A percentile compares a stretch with the other conserved stretches of the same genome.
Evolutionary conservation across 2,329 filamentous ascomycete genomes (phyloP).

Genomic region (Colletotrichum chlorophyti): DNA sequence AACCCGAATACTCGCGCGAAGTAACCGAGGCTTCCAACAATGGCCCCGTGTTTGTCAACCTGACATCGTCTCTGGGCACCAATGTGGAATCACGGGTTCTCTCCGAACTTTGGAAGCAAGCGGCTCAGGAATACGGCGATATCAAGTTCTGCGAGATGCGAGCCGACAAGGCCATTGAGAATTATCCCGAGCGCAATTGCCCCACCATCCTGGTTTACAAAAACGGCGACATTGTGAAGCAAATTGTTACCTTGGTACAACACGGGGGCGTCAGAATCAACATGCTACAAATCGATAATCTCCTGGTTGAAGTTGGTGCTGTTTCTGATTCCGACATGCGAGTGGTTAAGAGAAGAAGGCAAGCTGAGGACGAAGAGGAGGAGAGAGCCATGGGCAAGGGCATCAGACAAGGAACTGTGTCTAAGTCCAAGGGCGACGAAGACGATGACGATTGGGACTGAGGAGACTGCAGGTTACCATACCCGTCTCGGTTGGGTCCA

Average conservation of each 20-base stretch:
- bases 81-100: slow-evolving; percentile 87
- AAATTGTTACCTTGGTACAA: slow-evolving; percentile 87
- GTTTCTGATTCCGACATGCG: slow-evolving; percentile 81
- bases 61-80: slow-evolving; percentile 78
- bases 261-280: slow-evolving; percentile 75
- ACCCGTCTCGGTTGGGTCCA: too few species aligned
- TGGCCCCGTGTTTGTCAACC: slow-evolving; percentile 75
- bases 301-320: slow-evolving; percentile 84
- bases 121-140: slow-evolving; percentile 86
- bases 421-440: slow-evolving; percentile 47
- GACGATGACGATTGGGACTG: slow-evolving; percentile 70
- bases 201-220: slow-evolving; percentile 93
- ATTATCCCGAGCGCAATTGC: slow-evolving; percentile 93
- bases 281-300: slow-evolving; percentile 77
- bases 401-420: slow-evolving; percentile 58
- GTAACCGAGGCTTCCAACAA: slow-evolving; percentile 89
- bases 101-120: slow-evolving; percentile 83
- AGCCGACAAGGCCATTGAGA: slow-evolving; percentile 91
- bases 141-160: slow-evolving; percentile 98
- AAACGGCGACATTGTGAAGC: slow-evolving; percentile 89
- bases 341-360: slow-evolving; percentile 67
- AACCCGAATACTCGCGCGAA: slow-evolving; percentile 89
- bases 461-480: too few species aligned
- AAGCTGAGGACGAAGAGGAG: slow-evolving; percentile 67
- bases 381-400: slow-evolving; percentile 58